phyloP scores from a whole-genome alignment of 331 rosid genomes.

The Cydonia oblonga region DNA sequence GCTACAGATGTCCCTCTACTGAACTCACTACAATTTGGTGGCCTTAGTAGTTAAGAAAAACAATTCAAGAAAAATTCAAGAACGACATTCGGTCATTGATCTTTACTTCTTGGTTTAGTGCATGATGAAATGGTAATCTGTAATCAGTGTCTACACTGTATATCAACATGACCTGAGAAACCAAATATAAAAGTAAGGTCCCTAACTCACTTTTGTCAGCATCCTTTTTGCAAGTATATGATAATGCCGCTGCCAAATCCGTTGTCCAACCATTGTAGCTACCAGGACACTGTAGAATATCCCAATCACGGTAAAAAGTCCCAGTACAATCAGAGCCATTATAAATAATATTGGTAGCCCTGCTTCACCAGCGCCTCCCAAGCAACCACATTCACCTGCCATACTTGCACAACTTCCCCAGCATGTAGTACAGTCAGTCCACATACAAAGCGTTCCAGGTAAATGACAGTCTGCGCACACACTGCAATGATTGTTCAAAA shows the following conservation, averaged over 20 bases:
- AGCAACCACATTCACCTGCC: constrained; percentile 94
- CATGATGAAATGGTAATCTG: constrained; percentile 1
- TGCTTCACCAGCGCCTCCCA: constrained; percentile 99
- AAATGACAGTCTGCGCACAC: constrained; percentile 98
- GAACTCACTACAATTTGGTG: neutral
- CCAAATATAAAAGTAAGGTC: neutral
- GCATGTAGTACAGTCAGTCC: constrained; percentile 98
- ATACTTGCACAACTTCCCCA: constrained; percentile 96
- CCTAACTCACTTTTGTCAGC: constrained; percentile 73
- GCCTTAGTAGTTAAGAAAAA: neutral
- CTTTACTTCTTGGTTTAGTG: neutral
- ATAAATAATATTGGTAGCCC: constrained; percentile 79
- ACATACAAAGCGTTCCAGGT: constrained; percentile 98
- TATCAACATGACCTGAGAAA: neutral
- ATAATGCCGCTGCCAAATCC: constrained; percentile 99
- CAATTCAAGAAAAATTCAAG: neutral
- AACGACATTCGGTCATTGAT: neutral
- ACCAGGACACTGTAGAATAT: constrained; percentile 97
- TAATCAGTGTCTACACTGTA: neutral
- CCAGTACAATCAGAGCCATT: constrained; percentile 79
- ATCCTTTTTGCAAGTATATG: constrained; percentile 98
- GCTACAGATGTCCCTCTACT: neutral
- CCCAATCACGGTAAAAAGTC: constrained; percentile 89
- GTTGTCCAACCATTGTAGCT: constrained; percentile 98
- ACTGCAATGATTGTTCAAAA: constrained; percentile 33